Base-by-base conservation (phyloP, 1,139 yeast species). In the Magnusiomyces starmeri region DNA sequence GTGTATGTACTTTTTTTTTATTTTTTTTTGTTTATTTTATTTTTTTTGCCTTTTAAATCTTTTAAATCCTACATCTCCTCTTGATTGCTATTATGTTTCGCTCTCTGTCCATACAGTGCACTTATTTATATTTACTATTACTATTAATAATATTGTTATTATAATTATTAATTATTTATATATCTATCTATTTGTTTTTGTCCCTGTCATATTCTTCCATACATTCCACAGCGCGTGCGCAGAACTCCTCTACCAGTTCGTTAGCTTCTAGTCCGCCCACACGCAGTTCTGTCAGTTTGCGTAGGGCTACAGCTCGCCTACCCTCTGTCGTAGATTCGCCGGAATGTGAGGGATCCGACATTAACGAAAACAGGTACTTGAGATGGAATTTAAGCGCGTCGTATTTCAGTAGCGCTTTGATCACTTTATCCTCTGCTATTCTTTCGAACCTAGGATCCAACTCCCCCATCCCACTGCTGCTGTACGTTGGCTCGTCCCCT, bases 231-330 rank as follows among this genome's bases (percentile, higher is more conserved):
- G n/a, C 37, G n/a, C 37, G 37, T 18, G 12, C 37, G n/a, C 56
- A 62, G 66, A 84, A 83, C 60, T 83, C 88, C 62, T 84, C 89
- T 6, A 85, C 78, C 41, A 81, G 67, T 55, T 72, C 79, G 61
- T 85, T 84, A 49, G 76, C 77, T 60, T 85, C 89, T 0, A 71
- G 54, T 0, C 94, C 94, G 2, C 85, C 84, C 7, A 60, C 65
- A 27, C 94, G 68, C 34, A 85, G 70, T 54, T 80, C 81, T 12
- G 78, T 74, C 24, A 85, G 67, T 57, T 83, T 82, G 59, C 79
- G 71, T 54, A 80, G 73, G 6, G 85, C 83, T 9, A 85, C 75
- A 32, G 76, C 81, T 22, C 71, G 60, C 42, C 86, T 68, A 18
- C 80, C 83, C 24, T 78, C 85, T 8, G 57, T 39, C 4, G 71